phyloP scores from a whole-genome alignment of 306 rosid genomes.

The Elaeagnus macrophylla region DNA sequence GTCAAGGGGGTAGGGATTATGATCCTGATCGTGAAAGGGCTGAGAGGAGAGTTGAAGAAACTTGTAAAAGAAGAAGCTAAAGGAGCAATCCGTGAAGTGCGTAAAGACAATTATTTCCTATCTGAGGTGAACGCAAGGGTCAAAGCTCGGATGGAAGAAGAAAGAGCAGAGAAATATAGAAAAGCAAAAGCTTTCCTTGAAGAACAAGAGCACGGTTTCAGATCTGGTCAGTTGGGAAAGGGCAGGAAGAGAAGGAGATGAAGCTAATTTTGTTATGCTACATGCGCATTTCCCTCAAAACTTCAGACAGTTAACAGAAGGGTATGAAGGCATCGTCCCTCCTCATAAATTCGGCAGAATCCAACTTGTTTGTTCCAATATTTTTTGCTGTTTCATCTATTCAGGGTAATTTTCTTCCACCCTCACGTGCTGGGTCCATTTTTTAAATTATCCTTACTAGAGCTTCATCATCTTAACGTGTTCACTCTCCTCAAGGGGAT shows the following conservation, averaged over 20 bases:
- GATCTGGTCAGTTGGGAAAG: constrained; percentile 83
- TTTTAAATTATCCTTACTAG: no score
- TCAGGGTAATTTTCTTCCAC: no score
- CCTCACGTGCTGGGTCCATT: no score
- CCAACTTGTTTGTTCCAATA: no score
- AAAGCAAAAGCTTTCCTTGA: constrained; percentile 71
- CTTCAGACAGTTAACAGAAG: no score
- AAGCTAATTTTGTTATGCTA: neutral
- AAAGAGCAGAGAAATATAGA: constrained; percentile 57
- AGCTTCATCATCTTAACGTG: no score
- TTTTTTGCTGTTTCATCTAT: no score
- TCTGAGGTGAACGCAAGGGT: constrained; percentile 61
- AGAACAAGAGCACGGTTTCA: constrained; percentile 78
- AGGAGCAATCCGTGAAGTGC: constrained; percentile 78
- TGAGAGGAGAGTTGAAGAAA: constrained; percentile 52
- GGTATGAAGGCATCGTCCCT: no score
- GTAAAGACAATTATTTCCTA: constrained; percentile 72
- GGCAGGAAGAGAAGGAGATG: constrained; percentile 73
- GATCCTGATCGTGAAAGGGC: constrained; percentile 75
- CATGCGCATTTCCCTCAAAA: no score
- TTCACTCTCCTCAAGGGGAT: no score
- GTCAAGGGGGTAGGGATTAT: constrained; percentile 81
- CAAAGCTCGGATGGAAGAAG: constrained; percentile 45
- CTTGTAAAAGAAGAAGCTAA: constrained; percentile 55
- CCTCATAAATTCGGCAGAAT: no score